Evolutionary conservation across 305 asterid genomes (phyloP).

Genomic region (Caryopteris hybrid): DNA sequence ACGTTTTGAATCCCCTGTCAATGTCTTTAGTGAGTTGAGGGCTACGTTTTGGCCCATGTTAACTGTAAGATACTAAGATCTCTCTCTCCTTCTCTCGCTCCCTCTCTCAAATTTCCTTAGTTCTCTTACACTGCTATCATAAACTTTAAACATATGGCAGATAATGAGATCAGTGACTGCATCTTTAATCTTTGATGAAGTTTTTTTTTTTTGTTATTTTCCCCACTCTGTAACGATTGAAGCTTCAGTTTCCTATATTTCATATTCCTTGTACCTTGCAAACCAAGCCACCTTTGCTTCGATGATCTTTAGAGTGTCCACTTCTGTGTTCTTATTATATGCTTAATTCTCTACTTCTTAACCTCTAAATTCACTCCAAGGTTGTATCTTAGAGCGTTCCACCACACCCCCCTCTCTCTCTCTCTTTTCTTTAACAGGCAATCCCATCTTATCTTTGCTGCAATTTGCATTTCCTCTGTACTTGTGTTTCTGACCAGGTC

Average conservation of each 20-base stretch:
- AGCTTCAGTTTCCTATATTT: background rate
- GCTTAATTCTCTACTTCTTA: background rate
- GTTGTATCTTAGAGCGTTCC: too few species aligned
- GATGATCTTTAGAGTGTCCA: background rate
- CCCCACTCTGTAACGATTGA: background rate
- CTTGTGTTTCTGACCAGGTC: background rate
- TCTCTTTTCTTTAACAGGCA: background rate
- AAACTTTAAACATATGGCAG: background rate
- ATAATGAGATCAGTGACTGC: background rate
- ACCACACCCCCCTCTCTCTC: too few species aligned
- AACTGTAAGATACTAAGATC: conserved; percentile 55
- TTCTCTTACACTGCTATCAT: background rate
- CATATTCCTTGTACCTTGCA: background rate
- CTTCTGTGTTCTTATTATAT: background rate
- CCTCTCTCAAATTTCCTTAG: background rate
- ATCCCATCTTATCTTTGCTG: background rate
- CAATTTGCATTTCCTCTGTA: background rate
- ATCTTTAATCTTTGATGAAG: background rate
- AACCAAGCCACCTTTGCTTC: background rate
- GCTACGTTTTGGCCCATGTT: conserved; percentile 87
- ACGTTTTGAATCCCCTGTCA: conserved; percentile 75
- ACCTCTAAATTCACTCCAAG: background rate
- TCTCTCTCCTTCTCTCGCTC: background rate
- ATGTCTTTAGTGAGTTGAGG: conserved; percentile 56
- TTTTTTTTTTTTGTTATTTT: background rate